A percentile compares a stretch with the other conserved stretches of the same genome.
phyloP scores from a whole-genome alignment of 176 grass and related monocot species.

The Bothriochloa decipiens region DNA sequence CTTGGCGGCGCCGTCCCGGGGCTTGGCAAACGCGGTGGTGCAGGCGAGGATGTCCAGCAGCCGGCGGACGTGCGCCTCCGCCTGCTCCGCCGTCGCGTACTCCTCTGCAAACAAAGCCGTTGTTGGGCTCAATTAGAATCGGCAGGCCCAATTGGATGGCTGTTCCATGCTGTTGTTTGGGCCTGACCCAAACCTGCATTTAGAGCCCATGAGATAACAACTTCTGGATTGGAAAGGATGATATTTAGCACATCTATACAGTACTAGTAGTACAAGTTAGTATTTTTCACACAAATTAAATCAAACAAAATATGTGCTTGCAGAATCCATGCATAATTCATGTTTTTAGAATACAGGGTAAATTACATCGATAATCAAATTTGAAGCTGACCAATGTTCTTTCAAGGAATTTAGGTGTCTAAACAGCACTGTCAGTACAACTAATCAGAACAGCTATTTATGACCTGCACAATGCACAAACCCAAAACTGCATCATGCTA shows the following conservation, averaged over 20 bases:
- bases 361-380: not conserved
- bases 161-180: not conserved
- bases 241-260: not conserved
- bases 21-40: constrained; percentile 82
- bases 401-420: not conserved
- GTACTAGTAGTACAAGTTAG: no score
- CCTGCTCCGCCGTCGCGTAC: constrained; percentile 68
- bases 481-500: not conserved
- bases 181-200: not conserved
- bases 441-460: no score
- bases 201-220: not conserved
- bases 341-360: not conserved
- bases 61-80: constrained; percentile 80
- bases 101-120: constrained; percentile 64
- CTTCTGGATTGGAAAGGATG: not conserved
- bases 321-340: not conserved
- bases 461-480: no score
- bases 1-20: constrained; percentile 51
- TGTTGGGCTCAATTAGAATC: constrained; percentile 17
- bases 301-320: not conserved
- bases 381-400: not conserved
- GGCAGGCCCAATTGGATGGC: not conserved
- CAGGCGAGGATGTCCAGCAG: constrained; percentile 91
- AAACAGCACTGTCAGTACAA: not conserved
- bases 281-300: not conserved